Evolutionary conservation across 768 basidiomycete species (phyloP).

Genomic region (Coprinellus aureogranulatus): DNA sequence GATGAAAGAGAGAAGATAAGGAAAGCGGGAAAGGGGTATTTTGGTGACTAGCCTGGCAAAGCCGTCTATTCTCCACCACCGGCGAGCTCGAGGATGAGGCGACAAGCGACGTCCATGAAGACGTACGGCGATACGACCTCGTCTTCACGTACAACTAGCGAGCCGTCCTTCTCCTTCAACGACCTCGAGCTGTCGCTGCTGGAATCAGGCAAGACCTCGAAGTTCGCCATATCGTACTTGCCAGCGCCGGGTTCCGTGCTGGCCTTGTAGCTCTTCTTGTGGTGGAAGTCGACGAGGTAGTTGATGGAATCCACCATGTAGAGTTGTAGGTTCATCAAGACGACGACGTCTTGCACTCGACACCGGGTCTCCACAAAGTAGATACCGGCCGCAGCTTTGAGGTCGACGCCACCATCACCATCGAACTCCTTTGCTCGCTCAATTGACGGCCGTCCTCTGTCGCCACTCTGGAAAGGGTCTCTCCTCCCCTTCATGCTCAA

Average conservation of each 20-base stretch:
- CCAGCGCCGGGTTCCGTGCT: slow-evolving; percentile 64
- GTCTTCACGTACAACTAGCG: slow-evolving; percentile 43
- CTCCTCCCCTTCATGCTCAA: slow-evolving; percentile 28
- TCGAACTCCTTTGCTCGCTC: slow-evolving; percentile 65
- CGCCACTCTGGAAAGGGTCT: not conserved
- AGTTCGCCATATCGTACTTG: slow-evolving; percentile 61
- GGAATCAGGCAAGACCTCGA: slow-evolving; percentile 20
- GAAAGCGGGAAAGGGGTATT: not conserved
- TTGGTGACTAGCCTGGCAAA: not conserved
- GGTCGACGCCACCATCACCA: slow-evolving; percentile 56
- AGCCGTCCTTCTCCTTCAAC: slow-evolving; percentile 50
- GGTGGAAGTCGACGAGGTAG: slow-evolving; percentile 97
- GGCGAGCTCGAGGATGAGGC: slow-evolving; percentile 90
- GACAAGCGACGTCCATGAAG: slow-evolving; percentile 95
- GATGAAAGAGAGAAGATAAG: not conserved
- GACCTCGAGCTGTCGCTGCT: slow-evolving; percentile 56
- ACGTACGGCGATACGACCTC: slow-evolving; percentile 84
- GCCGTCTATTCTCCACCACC: slow-evolving; percentile 42
- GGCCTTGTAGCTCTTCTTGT: slow-evolving; percentile 90
- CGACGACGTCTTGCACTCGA: slow-evolving; percentile 87
- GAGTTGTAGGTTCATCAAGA: slow-evolving; percentile 95
- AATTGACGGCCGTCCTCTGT: slow-evolving; percentile 38
- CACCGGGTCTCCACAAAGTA: slow-evolving; percentile 95
- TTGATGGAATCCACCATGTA: slow-evolving; percentile 96
- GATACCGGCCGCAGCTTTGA: slow-evolving; percentile 70